phyloP scores from a whole-genome alignment of 1,284 basidiomycete genomes.

The Melampsora abietis-canadensis region DNA sequence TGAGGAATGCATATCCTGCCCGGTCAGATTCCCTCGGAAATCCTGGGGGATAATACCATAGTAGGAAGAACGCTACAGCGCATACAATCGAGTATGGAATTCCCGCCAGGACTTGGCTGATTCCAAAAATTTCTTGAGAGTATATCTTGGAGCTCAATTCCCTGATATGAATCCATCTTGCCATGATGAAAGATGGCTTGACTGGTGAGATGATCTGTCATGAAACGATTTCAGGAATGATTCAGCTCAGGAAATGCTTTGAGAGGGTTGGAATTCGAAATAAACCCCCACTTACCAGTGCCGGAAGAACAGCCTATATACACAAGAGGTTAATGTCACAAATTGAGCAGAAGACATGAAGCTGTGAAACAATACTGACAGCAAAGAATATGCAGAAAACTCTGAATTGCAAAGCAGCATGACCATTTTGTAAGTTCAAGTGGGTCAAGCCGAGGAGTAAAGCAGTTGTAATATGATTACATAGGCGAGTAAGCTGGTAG shows the following conservation, averaged over 20 bases:
- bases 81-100: constrained; percentile 70
- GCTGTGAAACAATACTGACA: too few relatives aligned
- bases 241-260: too few relatives aligned
- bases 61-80: constrained; percentile 70
- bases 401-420: constrained; percentile 75
- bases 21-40: constrained; percentile 10
- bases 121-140: constrained; percentile 74
- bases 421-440: constrained; percentile 67
- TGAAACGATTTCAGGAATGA: too few relatives aligned
- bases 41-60: constrained; percentile 45
- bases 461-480: constrained; percentile 62
- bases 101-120: constrained; percentile 76
- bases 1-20: constrained; percentile 37
- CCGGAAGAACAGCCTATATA: too few relatives aligned
- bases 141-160: constrained; percentile 65
- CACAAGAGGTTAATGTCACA: too few relatives aligned
- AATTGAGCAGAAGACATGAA: too few relatives aligned
- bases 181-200: constrained; percentile 80
- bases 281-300: too few relatives aligned
- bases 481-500: constrained; percentile 74
- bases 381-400: constrained; percentile 64
- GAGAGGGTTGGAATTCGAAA: too few relatives aligned
- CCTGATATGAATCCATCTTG: constrained; percentile 68
- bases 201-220: constrained; percentile 71
- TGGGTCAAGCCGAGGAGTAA: constrained; percentile 78